phyloP scores from a whole-genome alignment of 1,284 basidiomycete genomes.

The Fomitopsis palustris region DNA sequence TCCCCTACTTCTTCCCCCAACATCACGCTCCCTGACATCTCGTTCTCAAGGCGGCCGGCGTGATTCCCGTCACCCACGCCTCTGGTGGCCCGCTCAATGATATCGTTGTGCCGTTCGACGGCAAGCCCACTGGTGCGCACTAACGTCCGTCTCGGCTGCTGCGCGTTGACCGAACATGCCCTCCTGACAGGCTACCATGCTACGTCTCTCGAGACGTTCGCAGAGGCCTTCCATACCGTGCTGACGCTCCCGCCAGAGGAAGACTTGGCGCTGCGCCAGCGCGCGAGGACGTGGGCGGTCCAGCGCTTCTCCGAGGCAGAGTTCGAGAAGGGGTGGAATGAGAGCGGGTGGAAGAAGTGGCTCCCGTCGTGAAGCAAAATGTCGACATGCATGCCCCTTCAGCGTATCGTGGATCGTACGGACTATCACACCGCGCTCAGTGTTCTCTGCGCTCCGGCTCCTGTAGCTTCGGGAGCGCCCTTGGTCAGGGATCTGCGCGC shows the following conservation, averaged over 20 bases:
- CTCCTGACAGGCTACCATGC: constrained; percentile 78
- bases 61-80: constrained; percentile 90
- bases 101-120: constrained; percentile 81
- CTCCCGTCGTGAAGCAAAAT: constrained; percentile 11
- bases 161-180: neutral
- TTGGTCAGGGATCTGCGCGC: neutral
- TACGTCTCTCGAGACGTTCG: constrained; percentile 64
- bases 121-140: constrained; percentile 60
- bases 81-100: constrained; percentile 92
- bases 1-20: neutral
- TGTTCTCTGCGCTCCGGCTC: too few species aligned
- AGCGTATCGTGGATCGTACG: neutral
- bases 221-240: constrained; percentile 63
- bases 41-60: constrained; percentile 75
- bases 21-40: neutral
- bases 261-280: constrained; percentile 57
- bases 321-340: constrained; percentile 75
- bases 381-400: too few species aligned
- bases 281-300: constrained; percentile 70
- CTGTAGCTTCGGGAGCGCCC: too few species aligned
- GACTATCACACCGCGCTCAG: neutral
- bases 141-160: neutral
- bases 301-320: constrained; percentile 73
- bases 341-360: constrained; percentile 53
- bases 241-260: constrained; percentile 56